Conservation (phyloP, 2,329 filamentous ascomycete species). For the Aureobasidium sp. region DNA sequence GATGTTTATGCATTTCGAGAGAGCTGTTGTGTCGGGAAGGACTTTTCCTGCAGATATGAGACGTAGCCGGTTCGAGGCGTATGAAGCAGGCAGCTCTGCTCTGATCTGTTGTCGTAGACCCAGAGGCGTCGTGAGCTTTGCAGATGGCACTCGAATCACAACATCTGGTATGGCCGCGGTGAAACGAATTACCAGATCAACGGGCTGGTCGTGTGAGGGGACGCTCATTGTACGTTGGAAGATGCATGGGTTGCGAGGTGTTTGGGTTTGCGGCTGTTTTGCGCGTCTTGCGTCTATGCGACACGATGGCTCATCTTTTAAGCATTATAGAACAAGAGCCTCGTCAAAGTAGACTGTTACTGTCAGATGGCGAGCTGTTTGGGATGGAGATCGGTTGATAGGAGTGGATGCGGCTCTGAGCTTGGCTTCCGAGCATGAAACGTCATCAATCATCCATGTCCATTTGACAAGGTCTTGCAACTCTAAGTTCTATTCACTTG, state of each 20-base stretch:
- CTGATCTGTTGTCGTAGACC: conserved; percentile 80
- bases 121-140: conserved; percentile 63
- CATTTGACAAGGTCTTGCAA: too few species aligned
- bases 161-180: conserved; percentile 78
- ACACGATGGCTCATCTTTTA: not conserved
- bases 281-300: not conserved
- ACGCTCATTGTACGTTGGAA: not conserved
- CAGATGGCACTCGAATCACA: conserved; percentile 64
- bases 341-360: too few species aligned
- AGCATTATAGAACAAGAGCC: not conserved
- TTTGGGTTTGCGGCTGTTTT: not conserved
- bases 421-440: too few species aligned
- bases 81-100: conserved; percentile 54
- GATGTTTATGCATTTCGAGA: conserved; percentile 61
- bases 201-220: conserved; percentile 29
- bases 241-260: not conserved
- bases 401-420: too few species aligned
- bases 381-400: too few species aligned
- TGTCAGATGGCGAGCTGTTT: too few species aligned
- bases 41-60: conserved; percentile 87
- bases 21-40: conserved; percentile 63
- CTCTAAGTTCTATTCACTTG: too few species aligned
- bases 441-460: too few species aligned
- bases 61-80: conserved; percentile 65
- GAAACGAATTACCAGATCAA: conserved; percentile 86